Conservation (phyloP, 1,284 basidiomycete species). For the Sporisorium iseilematis-ciliati region DNA sequence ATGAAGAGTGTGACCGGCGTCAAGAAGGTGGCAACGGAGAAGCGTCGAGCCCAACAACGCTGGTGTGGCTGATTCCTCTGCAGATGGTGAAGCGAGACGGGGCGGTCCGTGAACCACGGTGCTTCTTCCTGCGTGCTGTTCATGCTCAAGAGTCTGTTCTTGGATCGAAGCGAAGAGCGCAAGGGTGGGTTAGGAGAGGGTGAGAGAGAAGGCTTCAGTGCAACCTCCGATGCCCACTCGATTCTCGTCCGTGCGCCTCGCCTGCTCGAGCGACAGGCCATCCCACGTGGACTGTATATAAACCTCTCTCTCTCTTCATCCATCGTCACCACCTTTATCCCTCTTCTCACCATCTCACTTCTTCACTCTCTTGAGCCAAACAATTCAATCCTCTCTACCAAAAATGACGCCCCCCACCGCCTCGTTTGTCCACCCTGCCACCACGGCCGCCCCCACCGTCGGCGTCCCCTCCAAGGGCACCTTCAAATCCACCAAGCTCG, state of each 20-base stretch:
- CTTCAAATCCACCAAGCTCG: slow-evolving; percentile 39
- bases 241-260: slow-evolving; percentile 7
- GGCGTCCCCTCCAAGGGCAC: slow-evolving; percentile 5
- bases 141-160: background rate
- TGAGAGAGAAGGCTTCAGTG: background rate
- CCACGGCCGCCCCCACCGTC: background rate
- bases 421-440: slow-evolving; percentile 35
- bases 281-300: slow-evolving; percentile 21
- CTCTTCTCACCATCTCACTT: background rate
- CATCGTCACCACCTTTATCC: background rate
- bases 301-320: no score
- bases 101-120: no score
- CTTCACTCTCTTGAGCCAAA: background rate
- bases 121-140: no score
- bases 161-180: background rate
- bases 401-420: slow-evolving; percentile 59
- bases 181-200: background rate
- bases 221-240: no score
- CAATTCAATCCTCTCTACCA: background rate
- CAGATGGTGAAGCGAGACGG: no score
- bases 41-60: no score
- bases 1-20: no score
- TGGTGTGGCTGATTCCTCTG: no score
- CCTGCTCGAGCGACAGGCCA: background rate
- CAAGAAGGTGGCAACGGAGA: no score